Evolutionary conservation across 345 rosid genomes (phyloP).

Genomic region (Crucihimalaya himalaica): DNA sequence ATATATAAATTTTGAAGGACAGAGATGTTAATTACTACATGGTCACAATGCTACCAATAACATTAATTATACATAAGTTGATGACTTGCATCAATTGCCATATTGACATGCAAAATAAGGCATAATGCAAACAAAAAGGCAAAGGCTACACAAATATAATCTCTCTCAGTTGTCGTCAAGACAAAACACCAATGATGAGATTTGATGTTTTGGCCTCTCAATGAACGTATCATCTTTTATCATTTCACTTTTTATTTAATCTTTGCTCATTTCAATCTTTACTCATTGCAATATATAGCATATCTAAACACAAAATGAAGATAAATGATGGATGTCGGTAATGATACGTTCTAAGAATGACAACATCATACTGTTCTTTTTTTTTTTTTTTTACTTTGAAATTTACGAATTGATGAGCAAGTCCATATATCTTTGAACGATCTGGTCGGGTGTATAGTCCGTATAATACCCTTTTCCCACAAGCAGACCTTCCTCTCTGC

Average conservation of each 20-base stretch:
- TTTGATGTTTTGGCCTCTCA: constrained; percentile 1
- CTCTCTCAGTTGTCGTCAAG: neutral
- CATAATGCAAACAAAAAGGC: neutral
- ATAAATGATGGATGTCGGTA: constrained; percentile 1
- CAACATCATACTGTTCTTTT: neutral
- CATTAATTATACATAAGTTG: neutral
- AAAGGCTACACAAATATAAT: neutral
- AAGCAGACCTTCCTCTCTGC: constrained; percentile 53
- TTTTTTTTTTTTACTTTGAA: neutral
- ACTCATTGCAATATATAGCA: neutral
- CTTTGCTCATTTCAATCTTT: neutral
- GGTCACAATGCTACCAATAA: neutral
- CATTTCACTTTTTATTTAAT: neutral
- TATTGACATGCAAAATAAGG: neutral
- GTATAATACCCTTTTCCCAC: constrained; percentile 86
- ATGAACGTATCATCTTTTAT: neutral
- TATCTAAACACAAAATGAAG: neutral
- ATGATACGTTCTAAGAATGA: constrained; percentile 5
- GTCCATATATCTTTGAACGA: constrained; percentile 53
- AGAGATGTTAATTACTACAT: neutral
- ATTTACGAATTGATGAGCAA: constrained; percentile 20
- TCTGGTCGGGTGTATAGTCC: constrained; percentile 63
- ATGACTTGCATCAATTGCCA: constrained; percentile 20
- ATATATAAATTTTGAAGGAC: neutral
- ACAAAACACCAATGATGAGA: constrained; percentile 13